Evolutionary conservation across 805 yeast genomes (phyloP).

Genomic region (Lachancea sp.): DNA sequence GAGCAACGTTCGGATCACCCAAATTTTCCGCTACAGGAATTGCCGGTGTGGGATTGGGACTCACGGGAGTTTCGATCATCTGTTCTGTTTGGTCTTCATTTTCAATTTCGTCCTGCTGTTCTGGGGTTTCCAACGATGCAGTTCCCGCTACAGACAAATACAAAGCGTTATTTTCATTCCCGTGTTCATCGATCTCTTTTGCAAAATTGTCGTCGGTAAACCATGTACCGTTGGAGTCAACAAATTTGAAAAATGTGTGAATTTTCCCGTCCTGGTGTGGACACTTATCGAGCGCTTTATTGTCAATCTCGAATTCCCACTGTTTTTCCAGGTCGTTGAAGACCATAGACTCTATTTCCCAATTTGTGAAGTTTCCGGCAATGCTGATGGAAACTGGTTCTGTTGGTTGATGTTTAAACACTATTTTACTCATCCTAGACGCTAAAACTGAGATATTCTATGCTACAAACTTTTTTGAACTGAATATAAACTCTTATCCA

Average conservation of each 20-base stretch:
- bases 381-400: slow-evolving; percentile 23
- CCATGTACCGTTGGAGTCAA: slow-evolving; percentile 27
- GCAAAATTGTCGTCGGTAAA: slow-evolving; percentile 26
- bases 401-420: slow-evolving; percentile 5
- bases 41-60: slow-evolving; percentile 26
- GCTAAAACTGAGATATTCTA: not conserved
- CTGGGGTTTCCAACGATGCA: not conserved
- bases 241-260: slow-evolving; percentile 24
- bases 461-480: not conserved
- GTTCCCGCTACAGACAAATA: slow-evolving; percentile 3
- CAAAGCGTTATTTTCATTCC: slow-evolving; percentile 36
- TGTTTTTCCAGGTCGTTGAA: slow-evolving; percentile 11
- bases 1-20: not conserved
- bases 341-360: slow-evolving; percentile 25
- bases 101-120: not conserved
- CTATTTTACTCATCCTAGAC: slow-evolving; percentile 2
- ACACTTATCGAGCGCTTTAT: slow-evolving; percentile 15
- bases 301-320: slow-evolving; percentile 27
- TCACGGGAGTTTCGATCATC: slow-evolving; percentile 15
- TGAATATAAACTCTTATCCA: too few species aligned
- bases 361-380: slow-evolving; percentile 36
- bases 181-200: slow-evolving; percentile 32
- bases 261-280: slow-evolving; percentile 14
- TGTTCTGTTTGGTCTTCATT: slow-evolving; percentile 11
- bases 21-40: not conserved